Evolutionary conservation across 2,329 filamentous ascomycete species (phyloP).

Genomic region (Xylaria sp.): DNA sequence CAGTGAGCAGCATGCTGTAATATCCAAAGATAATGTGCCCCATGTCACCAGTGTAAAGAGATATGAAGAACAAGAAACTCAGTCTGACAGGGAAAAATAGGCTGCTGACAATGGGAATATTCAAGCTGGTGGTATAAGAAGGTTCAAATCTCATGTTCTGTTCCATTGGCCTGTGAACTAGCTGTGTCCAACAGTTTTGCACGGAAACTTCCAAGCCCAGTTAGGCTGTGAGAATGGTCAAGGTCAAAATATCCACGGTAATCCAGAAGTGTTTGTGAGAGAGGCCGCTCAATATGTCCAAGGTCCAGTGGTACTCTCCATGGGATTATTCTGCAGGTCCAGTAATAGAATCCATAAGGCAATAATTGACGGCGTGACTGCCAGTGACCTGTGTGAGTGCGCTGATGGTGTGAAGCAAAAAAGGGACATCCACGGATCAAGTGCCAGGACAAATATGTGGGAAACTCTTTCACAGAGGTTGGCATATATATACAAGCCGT

Average conservation of each 20-base stretch:
- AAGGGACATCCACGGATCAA: conserved; percentile 42
- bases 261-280: conserved; percentile 10
- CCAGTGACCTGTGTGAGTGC: conserved; percentile 40
- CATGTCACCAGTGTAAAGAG: neutral
- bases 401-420: conserved; percentile 16
- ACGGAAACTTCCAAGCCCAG: conserved; percentile 28
- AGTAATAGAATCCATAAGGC: conserved; percentile 14
- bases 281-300: conserved; percentile 3
- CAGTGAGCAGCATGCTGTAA: conserved; percentile 4
- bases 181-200: conserved; percentile 9
- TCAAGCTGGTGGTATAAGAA: conserved; percentile 6
- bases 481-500: conserved; percentile 63
- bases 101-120: conserved; percentile 12
- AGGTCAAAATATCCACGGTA: conserved; percentile 19
- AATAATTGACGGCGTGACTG: conserved; percentile 20
- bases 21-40: conserved; percentile 9
- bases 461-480: conserved; percentile 56
- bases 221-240: conserved; percentile 6
- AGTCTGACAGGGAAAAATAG: conserved; percentile 7
- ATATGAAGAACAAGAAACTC: conserved; percentile 14
- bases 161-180: neutral
- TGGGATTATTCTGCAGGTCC: conserved; percentile 25
- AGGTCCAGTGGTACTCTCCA: conserved; percentile 18
- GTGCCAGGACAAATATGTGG: conserved; percentile 42
- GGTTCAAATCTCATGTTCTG: conserved; percentile 20